Evolutionary conservation across 768 basidiomycete species (phyloP), one percentile per base, ranked within the genome.

Genomic region (Tylopilus balloui): DNA sequence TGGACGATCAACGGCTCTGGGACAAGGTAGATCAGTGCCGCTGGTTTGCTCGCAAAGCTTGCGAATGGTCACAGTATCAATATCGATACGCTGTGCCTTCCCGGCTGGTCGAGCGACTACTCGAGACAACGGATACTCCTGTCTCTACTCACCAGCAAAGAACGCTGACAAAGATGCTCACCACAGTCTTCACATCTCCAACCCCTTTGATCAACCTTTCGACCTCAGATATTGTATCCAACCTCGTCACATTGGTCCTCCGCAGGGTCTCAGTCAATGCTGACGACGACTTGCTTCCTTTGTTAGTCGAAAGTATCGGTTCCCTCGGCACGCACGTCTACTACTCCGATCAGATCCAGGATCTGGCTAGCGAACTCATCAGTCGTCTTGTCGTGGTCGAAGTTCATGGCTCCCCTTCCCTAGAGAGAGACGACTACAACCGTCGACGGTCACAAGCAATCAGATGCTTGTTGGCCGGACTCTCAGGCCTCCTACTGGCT

Each of bases 331-430:
- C 86, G 11, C 92, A 95, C 61, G 83, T 95, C 46, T 94, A 96
- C 71, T 97, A 97, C 62, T 87, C 91, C 32, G 94, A 96, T 66
- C 94, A 97, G 68, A 91, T 93, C 42, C 90, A 92, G 61, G 94
- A 96, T 62, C 80, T 96, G 37, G 82, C 90, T 2, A 84, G 82
- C 47, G 93, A 94, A 65, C 69, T 94, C 38, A 80, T 92, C 35
- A 78, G 78, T 52, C 82, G 91, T 15, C 76, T 96, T 14, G 73
- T 83, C 4, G 71, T 80, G 3, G 69, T 93, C 21, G 87, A 93
- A 57, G 71, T 78, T 3, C 84, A 81, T 56, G 84, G 84, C 7
- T 62, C 79, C 3, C 58, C 75, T 1, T 71, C 71, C 9, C 69
- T 69, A 14, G 70, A 69, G n/a, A 71, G 60, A 50, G 65, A 63